Conservation (phyloP, 2,329 filamentous ascomycete species). For the Bipolaris gigantea region DNA sequence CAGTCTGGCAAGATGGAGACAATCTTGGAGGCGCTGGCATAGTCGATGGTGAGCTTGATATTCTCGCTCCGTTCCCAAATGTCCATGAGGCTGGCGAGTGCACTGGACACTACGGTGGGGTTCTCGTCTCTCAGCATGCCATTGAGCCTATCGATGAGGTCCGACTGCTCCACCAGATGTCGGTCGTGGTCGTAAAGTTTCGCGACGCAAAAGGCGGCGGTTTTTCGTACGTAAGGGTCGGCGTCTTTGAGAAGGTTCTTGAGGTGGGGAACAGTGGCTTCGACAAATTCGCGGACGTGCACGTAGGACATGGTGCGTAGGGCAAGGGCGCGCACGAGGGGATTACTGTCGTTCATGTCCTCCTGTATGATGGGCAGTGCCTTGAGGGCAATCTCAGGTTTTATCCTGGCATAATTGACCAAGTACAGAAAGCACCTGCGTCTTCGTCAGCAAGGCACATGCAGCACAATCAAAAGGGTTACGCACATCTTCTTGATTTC, state of each 20-base stretch:
- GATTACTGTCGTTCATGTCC: constrained; percentile 94
- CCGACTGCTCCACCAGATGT: constrained; percentile 83
- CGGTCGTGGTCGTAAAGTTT: constrained; percentile 98
- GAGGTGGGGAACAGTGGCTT: constrained; percentile 81
- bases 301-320: constrained; percentile 96
- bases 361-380: constrained; percentile 84
- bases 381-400: constrained; percentile 90
- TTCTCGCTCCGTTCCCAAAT: constrained; percentile 98
- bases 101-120: constrained; percentile 93
- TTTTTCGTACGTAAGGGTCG: constrained; percentile 97
- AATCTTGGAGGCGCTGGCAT: constrained; percentile 96
- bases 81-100: constrained; percentile 87
- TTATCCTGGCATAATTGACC: constrained; percentile 94
- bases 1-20: constrained; percentile 95
- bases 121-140: constrained; percentile 91
- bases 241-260: constrained; percentile 80
- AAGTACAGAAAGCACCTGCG: constrained; percentile 93
- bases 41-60: constrained; percentile 98
- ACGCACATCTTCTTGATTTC: constrained; percentile 99
- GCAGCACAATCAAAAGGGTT: neutral
- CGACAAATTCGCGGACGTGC: constrained; percentile 93
- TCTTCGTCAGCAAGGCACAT: constrained; percentile 32
- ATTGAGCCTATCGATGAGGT: constrained; percentile 90
- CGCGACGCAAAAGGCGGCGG: constrained; percentile 91
- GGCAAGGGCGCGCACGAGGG: constrained; percentile 86